Percentiles rank a stretch among this genome's conserved stretches.
phyloP scores from a whole-genome alignment of 1,284 basidiomycete genomes.

The Austroboletus novae-zelandiae region DNA sequence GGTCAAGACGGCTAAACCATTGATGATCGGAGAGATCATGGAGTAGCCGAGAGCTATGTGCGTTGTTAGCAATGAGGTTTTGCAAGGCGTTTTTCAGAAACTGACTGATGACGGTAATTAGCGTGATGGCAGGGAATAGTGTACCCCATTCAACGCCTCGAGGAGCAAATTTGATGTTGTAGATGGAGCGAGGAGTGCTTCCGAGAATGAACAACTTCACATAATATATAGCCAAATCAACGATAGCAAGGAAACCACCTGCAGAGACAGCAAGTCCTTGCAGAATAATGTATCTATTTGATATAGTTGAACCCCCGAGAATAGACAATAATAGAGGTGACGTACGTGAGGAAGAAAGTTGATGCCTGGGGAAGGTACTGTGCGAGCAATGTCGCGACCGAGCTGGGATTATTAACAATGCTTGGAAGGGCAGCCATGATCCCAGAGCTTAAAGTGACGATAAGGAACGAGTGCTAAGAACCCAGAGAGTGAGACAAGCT shows the following conservation, averaged over 20 bases:
- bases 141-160: conserved; percentile 82
- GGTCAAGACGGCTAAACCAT: conserved; percentile 80
- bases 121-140: conserved; percentile 72
- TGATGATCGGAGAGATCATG: conserved; percentile 92
- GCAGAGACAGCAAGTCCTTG: conserved; percentile 77
- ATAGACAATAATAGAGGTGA: conserved; percentile 3
- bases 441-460: conserved; percentile 82
- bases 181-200: conserved; percentile 87
- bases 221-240: conserved; percentile 78
- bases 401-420: conserved; percentile 61
- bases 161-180: conserved; percentile 72
- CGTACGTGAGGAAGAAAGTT: conserved; percentile 92
- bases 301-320: neutral
- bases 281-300: conserved; percentile 56
- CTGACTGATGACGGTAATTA: conserved; percentile 78
- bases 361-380: conserved; percentile 79
- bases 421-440: conserved; percentile 67
- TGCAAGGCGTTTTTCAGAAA: conserved; percentile 9
- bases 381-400: conserved; percentile 68
- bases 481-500: neutral
- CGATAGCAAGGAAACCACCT: conserved; percentile 78
- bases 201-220: conserved; percentile 84
- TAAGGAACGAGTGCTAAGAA: conserved; percentile 80
- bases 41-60: conserved; percentile 71
- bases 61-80: conserved; percentile 9